Percentiles rank a stretch among this genome's conserved stretches.
Evolutionary conservation across 2,329 filamentous ascomycete species (phyloP).

Genomic region (Verticillium klebahnii): DNA sequence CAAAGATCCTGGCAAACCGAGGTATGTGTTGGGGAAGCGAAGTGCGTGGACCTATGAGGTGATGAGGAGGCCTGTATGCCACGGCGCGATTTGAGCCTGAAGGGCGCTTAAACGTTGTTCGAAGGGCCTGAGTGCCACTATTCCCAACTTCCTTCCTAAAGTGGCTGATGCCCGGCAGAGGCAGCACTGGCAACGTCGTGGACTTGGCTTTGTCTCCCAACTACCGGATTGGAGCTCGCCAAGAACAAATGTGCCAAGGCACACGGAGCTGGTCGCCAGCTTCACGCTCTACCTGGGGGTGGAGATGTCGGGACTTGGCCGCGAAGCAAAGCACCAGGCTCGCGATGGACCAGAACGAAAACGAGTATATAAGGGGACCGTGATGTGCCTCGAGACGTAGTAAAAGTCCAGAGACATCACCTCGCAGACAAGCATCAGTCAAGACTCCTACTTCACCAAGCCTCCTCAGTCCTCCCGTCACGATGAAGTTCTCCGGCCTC

Average conservation of each 20-base stretch:
- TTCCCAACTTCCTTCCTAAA: not conserved
- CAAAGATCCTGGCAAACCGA: not conserved
- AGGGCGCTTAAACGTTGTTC: not conserved
- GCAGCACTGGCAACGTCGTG: not conserved
- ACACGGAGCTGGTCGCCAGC: not conserved
- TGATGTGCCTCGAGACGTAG: not conserved
- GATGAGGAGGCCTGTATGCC: not conserved
- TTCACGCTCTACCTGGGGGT: not conserved
- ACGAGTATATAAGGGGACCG: not conserved
- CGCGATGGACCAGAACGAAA: not conserved
- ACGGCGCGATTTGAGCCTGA: not conserved
- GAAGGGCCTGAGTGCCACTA: not conserved
- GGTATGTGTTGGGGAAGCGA: not conserved
- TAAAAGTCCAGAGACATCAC: not conserved
- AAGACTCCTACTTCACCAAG: not conserved
- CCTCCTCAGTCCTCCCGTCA: conserved; percentile 7
- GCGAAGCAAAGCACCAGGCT: not conserved
- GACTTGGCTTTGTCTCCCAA: not conserved
- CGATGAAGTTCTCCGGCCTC: conserved; percentile 33
- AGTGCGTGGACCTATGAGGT: not conserved
- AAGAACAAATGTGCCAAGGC: not conserved
- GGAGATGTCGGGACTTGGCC: not conserved
- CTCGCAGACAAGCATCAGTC: not conserved
- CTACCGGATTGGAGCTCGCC: not conserved
- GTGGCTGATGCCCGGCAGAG: not conserved